phyloP scores from a whole-genome alignment of 139 green algal species.

The Pedinophyceae sp. region DNA sequence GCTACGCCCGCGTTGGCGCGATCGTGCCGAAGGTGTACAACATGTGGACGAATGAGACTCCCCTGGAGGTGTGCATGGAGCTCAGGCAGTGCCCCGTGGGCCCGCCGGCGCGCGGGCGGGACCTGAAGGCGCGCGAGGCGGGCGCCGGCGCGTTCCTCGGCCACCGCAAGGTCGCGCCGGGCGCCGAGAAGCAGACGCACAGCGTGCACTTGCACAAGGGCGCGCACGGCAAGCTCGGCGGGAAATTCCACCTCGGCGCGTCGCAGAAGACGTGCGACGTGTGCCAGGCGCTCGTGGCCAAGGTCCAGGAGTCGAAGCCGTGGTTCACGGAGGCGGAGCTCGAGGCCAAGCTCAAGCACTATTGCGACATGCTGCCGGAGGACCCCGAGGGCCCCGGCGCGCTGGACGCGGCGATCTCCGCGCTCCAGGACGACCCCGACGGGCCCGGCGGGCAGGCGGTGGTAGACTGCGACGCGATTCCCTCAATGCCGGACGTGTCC shows the following conservation, averaged over 20 bases:
- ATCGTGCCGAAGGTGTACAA: not conserved
- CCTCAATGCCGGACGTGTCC: conserved; percentile 50
- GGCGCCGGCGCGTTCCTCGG: no score
- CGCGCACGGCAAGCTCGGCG: no score
- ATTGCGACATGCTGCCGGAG: conserved; percentile 36
- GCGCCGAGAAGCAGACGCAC: no score
- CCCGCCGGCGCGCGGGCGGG: no score
- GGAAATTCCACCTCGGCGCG: no score
- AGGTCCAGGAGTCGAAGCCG: not conserved
- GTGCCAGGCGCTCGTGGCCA: conserved; percentile 16
- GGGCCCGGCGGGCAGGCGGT: conserved; percentile 22
- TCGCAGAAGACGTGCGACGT: conserved; percentile 7
- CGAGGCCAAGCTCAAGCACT: conserved; percentile 21
- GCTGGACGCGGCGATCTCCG: conserved; percentile 64
- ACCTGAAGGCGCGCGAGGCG: no score
- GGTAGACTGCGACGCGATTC: conserved; percentile 73
- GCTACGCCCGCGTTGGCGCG: not conserved
- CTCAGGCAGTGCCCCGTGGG: no score
- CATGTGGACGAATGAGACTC: no score
- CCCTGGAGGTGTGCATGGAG: no score
- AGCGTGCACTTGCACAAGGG: no score
- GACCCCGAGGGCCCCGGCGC: conserved; percentile 6
- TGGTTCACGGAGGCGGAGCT: conserved; percentile 9
- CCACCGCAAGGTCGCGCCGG: no score
- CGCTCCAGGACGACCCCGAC: not conserved